A percentile compares a stretch with the other conserved stretches of the same genome.
Evolutionary conservation across 225 moss, liverwort and hornwort species (phyloP).

Genomic region (Lunularia cruciata): DNA sequence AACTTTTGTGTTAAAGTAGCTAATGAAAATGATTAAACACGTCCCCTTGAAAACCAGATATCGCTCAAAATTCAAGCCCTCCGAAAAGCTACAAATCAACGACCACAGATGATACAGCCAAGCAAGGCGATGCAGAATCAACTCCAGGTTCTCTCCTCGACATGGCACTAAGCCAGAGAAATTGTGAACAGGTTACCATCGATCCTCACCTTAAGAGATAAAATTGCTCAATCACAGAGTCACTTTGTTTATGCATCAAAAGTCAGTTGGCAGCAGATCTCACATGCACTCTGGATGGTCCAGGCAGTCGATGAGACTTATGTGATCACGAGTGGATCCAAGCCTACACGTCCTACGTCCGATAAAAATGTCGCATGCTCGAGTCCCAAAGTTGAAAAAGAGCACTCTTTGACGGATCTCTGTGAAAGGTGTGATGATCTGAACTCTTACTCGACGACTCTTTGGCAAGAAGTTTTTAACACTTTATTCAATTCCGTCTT

Average conservation of each 20-base stretch:
- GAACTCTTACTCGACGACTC: no score
- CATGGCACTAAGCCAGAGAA: conserved; percentile 19
- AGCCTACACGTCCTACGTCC: background rate
- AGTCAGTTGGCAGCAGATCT: no score
- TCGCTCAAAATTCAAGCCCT: conserved; percentile 63
- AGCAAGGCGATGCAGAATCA: conserved; percentile 38
- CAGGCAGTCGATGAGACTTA: conserved; percentile 1
- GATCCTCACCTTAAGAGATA: no score
- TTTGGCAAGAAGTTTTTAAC: no score
- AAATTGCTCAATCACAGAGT: no score
- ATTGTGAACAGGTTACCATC: conserved; percentile 3
- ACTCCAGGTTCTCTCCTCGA: conserved; percentile 13
- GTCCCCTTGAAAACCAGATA: conserved; percentile 53
- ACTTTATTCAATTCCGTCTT: no score
- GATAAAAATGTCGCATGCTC: background rate
- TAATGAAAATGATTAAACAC: no score
- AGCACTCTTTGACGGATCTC: conserved; percentile 51
- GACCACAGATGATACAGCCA: conserved; percentile 52
- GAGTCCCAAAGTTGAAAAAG: conserved; percentile 33
- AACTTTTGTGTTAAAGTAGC: no score
- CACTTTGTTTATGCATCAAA: no score
- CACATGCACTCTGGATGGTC: no score
- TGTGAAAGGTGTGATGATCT: conserved; percentile 36
- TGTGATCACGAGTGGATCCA: background rate
- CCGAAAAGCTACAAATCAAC: conserved; percentile 54